Evolutionary conservation across 2,329 filamentous ascomycete genomes (phyloP).

Genomic region (Tolypocladium album): DNA sequence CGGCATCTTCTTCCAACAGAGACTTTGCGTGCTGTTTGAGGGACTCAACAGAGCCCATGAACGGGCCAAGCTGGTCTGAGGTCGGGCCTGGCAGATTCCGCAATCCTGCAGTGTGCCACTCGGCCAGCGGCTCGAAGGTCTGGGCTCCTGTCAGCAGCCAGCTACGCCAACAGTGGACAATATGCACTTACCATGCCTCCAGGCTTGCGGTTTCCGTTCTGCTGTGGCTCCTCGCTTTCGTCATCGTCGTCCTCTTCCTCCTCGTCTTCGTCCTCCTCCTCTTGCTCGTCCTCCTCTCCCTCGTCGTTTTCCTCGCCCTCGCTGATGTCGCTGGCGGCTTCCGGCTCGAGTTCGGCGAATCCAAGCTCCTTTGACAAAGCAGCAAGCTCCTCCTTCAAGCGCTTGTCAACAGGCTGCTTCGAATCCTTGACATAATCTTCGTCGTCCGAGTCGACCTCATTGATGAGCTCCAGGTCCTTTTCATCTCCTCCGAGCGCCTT

Average conservation of each 20-base stretch:
- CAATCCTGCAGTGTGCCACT: slow-evolving; percentile 42
- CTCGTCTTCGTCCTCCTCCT: slow-evolving; percentile 17
- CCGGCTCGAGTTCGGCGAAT: slow-evolving; percentile 20
- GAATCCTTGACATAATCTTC: slow-evolving; percentile 20
- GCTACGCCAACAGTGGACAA: slow-evolving; percentile 6
- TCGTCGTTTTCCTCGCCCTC: slow-evolving; percentile 14
- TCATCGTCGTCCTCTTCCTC: slow-evolving; percentile 22
- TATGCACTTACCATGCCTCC: slow-evolving; percentile 23
- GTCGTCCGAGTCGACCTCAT: slow-evolving; percentile 34
- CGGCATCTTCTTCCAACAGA: slow-evolving; percentile 68
- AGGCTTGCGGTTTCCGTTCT: slow-evolving; percentile 15
- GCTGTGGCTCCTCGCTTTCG: slow-evolving; percentile 8
- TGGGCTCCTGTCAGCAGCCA: slow-evolving; percentile 26
- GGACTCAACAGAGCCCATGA: slow-evolving; percentile 31
- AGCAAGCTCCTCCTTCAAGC: slow-evolving; percentile 22
- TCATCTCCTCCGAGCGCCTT: slow-evolving; percentile 54
- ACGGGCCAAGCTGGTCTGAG: slow-evolving; percentile 33
- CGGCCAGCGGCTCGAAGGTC: slow-evolving; percentile 46
- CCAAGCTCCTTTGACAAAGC: slow-evolving; percentile 28
- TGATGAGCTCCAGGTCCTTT: slow-evolving; percentile 51
- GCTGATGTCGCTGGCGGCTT: slow-evolving; percentile 26
- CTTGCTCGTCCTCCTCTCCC: slow-evolving; percentile 18
- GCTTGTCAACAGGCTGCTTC: slow-evolving; percentile 29
- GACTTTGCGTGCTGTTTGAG: slow-evolving; percentile 61
- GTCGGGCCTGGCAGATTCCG: slow-evolving; percentile 30